Evolutionary conservation across 73 alveolate genomes (phyloP).

Genomic region (Stentor coeruleus): DNA sequence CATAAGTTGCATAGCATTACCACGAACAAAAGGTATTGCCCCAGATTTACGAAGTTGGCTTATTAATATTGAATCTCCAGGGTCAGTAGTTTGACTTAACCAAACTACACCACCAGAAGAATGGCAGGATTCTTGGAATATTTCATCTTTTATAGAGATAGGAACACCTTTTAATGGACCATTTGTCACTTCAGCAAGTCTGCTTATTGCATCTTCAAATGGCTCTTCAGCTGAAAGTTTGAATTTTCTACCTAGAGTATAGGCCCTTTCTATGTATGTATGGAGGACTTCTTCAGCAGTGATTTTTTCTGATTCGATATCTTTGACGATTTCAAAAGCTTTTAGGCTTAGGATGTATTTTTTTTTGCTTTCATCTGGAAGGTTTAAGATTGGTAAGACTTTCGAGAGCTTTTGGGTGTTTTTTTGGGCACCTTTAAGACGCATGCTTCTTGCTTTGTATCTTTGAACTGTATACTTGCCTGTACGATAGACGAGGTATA

Average conservation of each 20-base stretch:
- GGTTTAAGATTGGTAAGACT: neutral
- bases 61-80: conserved; percentile 52
- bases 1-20: conserved; percentile 68
- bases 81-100: conserved; percentile 10
- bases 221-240: conserved; percentile 12
- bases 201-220: too few species aligned
- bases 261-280: neutral
- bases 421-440: neutral
- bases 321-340: neutral
- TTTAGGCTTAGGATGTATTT: neutral
- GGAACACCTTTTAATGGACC: conserved; percentile 67
- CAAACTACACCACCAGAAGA: conserved; percentile 50
- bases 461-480: neutral
- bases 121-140: conserved; percentile 34
- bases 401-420: neutral
- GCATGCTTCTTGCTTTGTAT: neutral
- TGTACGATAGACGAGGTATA: neutral
- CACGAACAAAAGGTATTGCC: conserved; percentile 66
- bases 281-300: neutral
- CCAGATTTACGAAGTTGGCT: conserved; percentile 52
- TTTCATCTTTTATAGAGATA: conserved; percentile 59
- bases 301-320: neutral
- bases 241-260: neutral
- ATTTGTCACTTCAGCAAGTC: neutral
- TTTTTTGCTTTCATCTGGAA: neutral